Conservation (phyloP, 2,329 filamentous ascomycete species). For the Endothia cerciana region DNA sequence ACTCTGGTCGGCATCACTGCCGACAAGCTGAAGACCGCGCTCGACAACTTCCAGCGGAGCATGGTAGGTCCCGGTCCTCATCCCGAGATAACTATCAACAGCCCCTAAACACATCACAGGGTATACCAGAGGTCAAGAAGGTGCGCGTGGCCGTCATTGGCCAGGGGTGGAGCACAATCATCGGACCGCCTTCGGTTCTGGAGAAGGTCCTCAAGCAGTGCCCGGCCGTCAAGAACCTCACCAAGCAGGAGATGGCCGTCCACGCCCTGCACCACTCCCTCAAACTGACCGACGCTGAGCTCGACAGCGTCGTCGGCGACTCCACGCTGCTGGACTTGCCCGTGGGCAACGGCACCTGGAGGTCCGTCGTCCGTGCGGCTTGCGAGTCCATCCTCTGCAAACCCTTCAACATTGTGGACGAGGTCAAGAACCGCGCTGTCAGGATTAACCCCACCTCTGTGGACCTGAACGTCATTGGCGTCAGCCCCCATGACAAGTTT, state of each 20-base stretch:
- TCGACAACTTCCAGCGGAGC: constrained; percentile 23
- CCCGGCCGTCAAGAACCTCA: constrained; percentile 23
- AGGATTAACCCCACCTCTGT: constrained; percentile 1
- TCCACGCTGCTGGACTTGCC: constrained; percentile 19
- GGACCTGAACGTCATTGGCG: constrained; percentile 19
- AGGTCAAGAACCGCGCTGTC: constrained; percentile 15
- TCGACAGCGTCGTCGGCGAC: constrained; percentile 17
- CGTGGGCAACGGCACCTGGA: constrained; percentile 13
- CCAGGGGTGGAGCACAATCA: constrained; percentile 24
- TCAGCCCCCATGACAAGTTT: constrained; percentile 21
- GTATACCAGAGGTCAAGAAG: constrained; percentile 23
- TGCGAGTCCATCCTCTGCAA: constrained; percentile 23
- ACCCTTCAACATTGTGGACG: constrained; percentile 23
- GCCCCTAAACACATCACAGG: neutral
- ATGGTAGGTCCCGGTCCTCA: constrained; percentile 7
- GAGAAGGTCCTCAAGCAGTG: constrained; percentile 25
- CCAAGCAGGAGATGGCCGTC: constrained; percentile 26
- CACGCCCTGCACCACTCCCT: constrained; percentile 23
- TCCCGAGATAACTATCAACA: no score
- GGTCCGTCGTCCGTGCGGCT: constrained; percentile 13
- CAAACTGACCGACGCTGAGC: constrained; percentile 19
- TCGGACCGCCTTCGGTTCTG: constrained; percentile 21
- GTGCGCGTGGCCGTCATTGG: constrained; percentile 22
- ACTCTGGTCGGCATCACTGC: constrained; percentile 24
- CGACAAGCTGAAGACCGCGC: constrained; percentile 19